Conservation (phyloP, 768 basidiomycete genomes). For the Cubamyces sp. region DNA sequence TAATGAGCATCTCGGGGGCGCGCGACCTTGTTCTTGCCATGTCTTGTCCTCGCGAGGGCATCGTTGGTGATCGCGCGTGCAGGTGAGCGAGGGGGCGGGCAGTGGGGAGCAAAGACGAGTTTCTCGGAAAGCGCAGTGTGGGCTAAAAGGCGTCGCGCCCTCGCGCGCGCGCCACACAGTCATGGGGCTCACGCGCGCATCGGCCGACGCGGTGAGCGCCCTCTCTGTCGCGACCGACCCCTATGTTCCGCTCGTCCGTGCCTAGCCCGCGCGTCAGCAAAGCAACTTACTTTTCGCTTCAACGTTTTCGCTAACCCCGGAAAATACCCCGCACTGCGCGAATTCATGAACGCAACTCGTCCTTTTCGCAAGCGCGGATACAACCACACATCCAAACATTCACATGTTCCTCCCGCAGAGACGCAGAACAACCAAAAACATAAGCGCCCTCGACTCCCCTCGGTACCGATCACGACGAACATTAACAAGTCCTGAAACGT, state of each 20-base stretch:
- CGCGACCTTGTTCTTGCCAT: constrained; percentile 15
- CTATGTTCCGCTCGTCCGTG: background rate
- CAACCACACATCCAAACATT: background rate
- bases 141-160: constrained; percentile 1
- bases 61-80: background rate
- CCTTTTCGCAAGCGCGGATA: background rate
- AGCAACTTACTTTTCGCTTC: background rate
- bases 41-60: constrained; percentile 1
- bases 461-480: background rate
- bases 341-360: background rate
- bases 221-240: background rate
- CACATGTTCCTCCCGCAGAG: background rate
- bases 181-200: background rate
- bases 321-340: background rate
- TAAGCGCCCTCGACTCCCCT: background rate
- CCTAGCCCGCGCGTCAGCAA: background rate
- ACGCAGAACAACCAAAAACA: background rate
- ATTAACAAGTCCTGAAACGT: background rate
- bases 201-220: background rate
- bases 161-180: constrained; percentile 8
- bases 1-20: background rate
- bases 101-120: background rate
- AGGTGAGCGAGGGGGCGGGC: too few relatives aligned
- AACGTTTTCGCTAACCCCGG: background rate
- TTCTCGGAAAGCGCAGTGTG: background rate